Evolutionary conservation across 2,329 filamentous ascomycete species (phyloP).

Genomic region (Sarocladiaceae sp.): DNA sequence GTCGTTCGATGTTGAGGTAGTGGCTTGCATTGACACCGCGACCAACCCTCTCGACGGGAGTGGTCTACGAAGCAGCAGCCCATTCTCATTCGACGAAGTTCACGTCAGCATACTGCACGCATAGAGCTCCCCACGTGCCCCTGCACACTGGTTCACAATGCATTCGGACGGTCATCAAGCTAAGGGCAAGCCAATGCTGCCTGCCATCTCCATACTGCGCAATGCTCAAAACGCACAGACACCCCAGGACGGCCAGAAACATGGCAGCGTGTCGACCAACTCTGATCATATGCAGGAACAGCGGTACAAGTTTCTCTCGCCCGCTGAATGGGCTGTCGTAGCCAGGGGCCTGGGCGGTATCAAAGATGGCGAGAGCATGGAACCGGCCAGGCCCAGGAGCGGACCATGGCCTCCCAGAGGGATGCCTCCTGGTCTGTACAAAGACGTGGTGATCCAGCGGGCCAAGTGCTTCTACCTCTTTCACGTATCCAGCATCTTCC

Average conservation of each 20-base stretch:
- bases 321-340: constrained; percentile 39
- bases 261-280: background rate
- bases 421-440: constrained; percentile 42
- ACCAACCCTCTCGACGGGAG: no score
- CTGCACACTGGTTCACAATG: background rate
- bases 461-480: constrained; percentile 39
- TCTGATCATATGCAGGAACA: constrained; percentile 14
- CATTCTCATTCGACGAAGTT: no score
- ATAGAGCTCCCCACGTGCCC: background rate
- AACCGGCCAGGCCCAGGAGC: constrained; percentile 33
- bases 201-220: constrained; percentile 1
- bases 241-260: background rate
- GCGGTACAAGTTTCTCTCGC: constrained; percentile 33
- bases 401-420: constrained; percentile 40
- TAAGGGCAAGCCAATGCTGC: constrained; percentile 4
- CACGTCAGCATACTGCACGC: no score
- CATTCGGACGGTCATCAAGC: background rate
- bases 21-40: no score
- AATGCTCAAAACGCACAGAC: constrained; percentile 2
- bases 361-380: constrained; percentile 35
- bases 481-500: constrained; percentile 33
- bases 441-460: constrained; percentile 38
- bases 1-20: no score
- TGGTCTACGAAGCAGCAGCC: no score
- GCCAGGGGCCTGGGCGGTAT: constrained; percentile 42